Conservation (phyloP, 139 green algal species). For the Zygnema circumcarinatum region DNA sequence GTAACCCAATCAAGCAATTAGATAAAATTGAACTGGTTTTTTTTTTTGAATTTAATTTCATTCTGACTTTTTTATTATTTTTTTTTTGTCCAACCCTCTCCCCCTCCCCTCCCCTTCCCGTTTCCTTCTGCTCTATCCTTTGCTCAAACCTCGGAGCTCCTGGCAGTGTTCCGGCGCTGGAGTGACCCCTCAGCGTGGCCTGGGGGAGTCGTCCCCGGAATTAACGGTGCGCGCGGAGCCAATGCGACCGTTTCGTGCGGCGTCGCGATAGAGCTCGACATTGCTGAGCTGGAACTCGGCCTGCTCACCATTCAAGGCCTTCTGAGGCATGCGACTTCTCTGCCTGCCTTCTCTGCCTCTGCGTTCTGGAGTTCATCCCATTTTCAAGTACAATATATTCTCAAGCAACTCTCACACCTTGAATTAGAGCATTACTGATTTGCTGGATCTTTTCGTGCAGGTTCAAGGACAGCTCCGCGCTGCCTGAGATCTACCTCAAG, state of each 20-base stretch:
- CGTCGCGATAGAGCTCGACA: constrained; percentile 17
- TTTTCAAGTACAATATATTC: too few relatives aligned
- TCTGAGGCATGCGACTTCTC: not conserved
- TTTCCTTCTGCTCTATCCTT: not conserved
- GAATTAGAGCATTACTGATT: too few relatives aligned
- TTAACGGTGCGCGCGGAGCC: not conserved
- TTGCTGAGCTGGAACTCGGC: not conserved
- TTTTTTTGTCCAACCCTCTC: not conserved
- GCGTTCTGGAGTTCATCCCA: not conserved
- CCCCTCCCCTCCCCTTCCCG: not conserved
- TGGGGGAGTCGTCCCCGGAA: constrained; percentile 12
- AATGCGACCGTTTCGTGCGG: constrained; percentile 32
- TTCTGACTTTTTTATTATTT: too few relatives aligned
- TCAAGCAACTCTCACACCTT: too few relatives aligned
- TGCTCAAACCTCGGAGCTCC: not conserved
- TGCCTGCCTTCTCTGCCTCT: not conserved
- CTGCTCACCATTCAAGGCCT: constrained; percentile 3
- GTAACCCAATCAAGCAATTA: too few relatives aligned
- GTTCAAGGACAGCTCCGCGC: not conserved
- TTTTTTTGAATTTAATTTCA: not conserved
- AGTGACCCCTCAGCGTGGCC: constrained; percentile 19
- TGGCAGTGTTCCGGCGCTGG: constrained; percentile 5
- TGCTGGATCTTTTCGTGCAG: too few relatives aligned
- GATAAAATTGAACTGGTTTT: too few relatives aligned
- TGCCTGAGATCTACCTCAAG: not conserved